phyloP scores from a whole-genome alignment of 176 grass and related monocot genomes.

The Microstegium vimineum region DNA sequence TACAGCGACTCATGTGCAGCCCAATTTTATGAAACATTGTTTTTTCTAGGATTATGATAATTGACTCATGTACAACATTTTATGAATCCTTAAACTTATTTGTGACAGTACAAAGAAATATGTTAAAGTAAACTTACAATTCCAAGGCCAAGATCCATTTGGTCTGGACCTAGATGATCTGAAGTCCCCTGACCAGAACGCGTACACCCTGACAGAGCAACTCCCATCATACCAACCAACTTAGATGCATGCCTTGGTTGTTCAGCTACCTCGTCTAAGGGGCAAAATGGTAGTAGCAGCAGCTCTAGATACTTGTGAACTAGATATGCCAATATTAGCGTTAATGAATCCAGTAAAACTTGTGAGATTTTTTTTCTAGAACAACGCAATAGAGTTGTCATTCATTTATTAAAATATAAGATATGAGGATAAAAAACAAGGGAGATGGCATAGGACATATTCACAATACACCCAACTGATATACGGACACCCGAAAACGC shows the following conservation, averaged over 20 bases:
- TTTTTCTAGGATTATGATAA: too few relatives aligned
- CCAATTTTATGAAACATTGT: too few relatives aligned
- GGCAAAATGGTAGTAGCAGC: constrained; percentile 51
- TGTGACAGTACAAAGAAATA: neutral
- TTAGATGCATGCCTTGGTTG: constrained; percentile 54
- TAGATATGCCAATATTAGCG: neutral
- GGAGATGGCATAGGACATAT: too few relatives aligned
- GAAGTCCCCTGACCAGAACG: constrained; percentile 57
- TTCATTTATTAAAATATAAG: too few relatives aligned
- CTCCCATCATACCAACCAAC: constrained; percentile 54
- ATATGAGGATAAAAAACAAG: too few relatives aligned
- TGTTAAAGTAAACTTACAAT: constrained; percentile 40
- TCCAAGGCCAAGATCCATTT: constrained; percentile 74
- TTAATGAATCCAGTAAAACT: neutral
- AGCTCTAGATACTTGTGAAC: constrained; percentile 55
- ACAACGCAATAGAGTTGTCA: too few relatives aligned
- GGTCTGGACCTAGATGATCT: constrained; percentile 52
- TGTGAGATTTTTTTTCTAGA: too few relatives aligned
- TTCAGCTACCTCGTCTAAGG: constrained; percentile 52
- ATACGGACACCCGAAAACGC: too few relatives aligned
- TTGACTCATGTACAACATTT: too few relatives aligned
- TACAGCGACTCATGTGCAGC: too few relatives aligned
- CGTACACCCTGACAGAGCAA: constrained; percentile 63
- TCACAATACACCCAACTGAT: too few relatives aligned
- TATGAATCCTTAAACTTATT: neutral